These are phyloP conservation scores for Daucus carota DNA, from an alignment of 129 eudicot species.

Conservation along the genomic window DNA sequence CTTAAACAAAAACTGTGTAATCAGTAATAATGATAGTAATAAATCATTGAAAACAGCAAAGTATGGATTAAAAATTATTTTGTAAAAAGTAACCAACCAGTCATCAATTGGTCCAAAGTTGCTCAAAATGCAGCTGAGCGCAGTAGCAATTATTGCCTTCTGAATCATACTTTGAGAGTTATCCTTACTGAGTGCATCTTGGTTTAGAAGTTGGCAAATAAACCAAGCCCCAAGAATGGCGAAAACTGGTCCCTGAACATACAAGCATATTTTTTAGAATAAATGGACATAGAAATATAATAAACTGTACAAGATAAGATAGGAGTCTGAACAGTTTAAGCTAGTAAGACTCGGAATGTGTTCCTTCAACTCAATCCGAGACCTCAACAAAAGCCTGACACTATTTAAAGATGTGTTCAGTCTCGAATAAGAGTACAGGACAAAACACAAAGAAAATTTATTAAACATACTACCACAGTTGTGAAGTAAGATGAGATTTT, in stretches of 20 bases:
- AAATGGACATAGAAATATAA: neutral
- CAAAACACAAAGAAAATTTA: neutral
- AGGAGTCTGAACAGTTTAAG: neutral
- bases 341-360: neutral
- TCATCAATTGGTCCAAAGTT: slow-evolving; percentile 78
- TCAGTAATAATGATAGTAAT: no score
- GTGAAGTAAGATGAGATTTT: neutral
- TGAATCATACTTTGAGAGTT: slow-evolving; percentile 49
- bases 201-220: slow-evolving; percentile 54
- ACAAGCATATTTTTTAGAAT: neutral
- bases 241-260: slow-evolving; percentile 63
- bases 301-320: neutral
- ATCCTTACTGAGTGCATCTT: slow-evolving; percentile 31
- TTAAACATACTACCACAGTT: neutral
- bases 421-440: neutral
- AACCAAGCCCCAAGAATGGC: slow-evolving; percentile 89
- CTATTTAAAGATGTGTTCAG: neutral
- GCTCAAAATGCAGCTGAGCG: slow-evolving; percentile 50
- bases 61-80: neutral
- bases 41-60: no score
- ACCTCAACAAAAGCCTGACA: neutral
- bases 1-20: neutral
- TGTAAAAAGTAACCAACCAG: slow-evolving; percentile 43
- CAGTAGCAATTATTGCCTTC: slow-evolving; percentile 58
- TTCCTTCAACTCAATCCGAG: neutral